Base-by-base conservation (phyloP, 2,329 filamentous ascomycete genomes). In the Colletotrichum limetticola region DNA sequence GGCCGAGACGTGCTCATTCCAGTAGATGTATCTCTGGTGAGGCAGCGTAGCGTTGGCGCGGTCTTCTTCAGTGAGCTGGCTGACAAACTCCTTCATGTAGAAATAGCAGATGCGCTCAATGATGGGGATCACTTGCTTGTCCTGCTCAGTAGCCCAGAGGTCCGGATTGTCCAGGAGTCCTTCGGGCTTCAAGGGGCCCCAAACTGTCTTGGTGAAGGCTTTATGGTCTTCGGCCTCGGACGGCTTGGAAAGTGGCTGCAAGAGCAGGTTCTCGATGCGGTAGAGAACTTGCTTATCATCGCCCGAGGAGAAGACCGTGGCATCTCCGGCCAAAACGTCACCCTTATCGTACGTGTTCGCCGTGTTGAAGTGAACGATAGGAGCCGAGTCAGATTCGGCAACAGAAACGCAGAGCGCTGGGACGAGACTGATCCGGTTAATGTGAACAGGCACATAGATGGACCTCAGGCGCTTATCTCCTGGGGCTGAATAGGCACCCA, bases 401-500 rank as follows among this genome's bases (percentile, higher is more conserved):
- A 42, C 16, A 42, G 37, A 42, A 42, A 19, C 42, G 4, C 60
- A 63, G 8, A 53, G 14, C 7, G 42, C 19, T 3, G 66, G 66
- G 5, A 55, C 37, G 1, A 69, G n/a, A 6, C 49, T 46, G 19
- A 78, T 66, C 5, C 61, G 42, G 6, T 70, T 60, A n/a, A 83
- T 78, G 3, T 37, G 65, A 0, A 75, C 77, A 2, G 81, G 81
- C 2, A 83, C 71, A 52, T 80, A 77, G 11, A 80, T 69, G 0
- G 78, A 69, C 76, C 78, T 79, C 5, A 85, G 74, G 3, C 75
- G 74, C 2, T 77, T 80, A 56, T 82, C 80, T 1, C 77, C 78
- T 0, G 83, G 83, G 19, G 74, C 78, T 16, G 78, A 77, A 57
- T 77, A 79, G 1, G 82, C 81, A 1, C 78, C 73, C 7, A 84